Evolutionary conservation across 2,329 filamentous ascomycete species (phyloP).

Genomic region (Penicillium rolfsii): DNA sequence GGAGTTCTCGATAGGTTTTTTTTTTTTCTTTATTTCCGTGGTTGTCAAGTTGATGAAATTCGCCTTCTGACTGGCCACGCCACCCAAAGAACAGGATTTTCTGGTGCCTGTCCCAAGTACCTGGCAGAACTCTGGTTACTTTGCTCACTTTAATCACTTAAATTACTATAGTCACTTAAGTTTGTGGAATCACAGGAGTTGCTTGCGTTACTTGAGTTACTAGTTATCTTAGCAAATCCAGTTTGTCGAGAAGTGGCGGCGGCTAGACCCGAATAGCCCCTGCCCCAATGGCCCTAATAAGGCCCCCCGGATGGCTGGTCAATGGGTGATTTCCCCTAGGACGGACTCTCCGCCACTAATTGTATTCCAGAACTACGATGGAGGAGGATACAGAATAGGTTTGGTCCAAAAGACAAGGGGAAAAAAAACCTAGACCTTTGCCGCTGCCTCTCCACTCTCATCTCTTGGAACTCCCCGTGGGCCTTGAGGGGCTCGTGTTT

Average conservation of each 20-base stretch:
- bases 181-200: too few relatives aligned
- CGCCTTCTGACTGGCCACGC: neutral
- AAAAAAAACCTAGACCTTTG: neutral
- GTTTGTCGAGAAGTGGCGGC: neutral
- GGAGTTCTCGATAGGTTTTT: neutral
- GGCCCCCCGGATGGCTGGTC: neutral
- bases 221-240: neutral
- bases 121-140: too few relatives aligned
- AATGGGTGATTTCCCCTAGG: neutral
- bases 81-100: neutral
- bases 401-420: neutral
- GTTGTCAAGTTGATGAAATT: neutral
- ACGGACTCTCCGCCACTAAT: neutral
- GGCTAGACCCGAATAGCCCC: neutral
- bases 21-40: too few relatives aligned
- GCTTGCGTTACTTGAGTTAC: neutral
- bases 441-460: constrained; percentile 1
- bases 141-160: too few relatives aligned
- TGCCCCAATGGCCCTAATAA: neutral
- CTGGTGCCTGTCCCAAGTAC: neutral
- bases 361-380: too few relatives aligned
- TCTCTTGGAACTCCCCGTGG: neutral
- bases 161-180: too few relatives aligned
- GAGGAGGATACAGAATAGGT: too few relatives aligned
- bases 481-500: neutral